Evolutionary conservation across 2,329 filamentous ascomycete species (phyloP).

Genomic region (Penicillium sp.): DNA sequence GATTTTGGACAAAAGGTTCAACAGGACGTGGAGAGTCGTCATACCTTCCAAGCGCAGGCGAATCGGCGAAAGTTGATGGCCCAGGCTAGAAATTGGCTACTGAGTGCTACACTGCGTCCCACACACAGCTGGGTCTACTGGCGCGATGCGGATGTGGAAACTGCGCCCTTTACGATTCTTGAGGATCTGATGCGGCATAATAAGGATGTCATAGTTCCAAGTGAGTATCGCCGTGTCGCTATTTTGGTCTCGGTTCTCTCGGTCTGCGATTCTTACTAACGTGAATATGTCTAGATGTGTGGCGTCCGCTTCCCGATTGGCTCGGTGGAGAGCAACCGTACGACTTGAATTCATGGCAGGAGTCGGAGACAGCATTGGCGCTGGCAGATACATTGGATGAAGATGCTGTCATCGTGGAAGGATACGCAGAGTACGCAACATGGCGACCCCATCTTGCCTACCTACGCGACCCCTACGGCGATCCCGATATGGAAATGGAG

Average conservation of each 20-base stretch:
- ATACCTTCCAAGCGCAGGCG: slow-evolving; percentile 95
- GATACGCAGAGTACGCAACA: slow-evolving; percentile 97
- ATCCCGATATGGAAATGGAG: slow-evolving; percentile 99
- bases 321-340: slow-evolving; percentile 97
- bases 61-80: slow-evolving; percentile 95
- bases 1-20: slow-evolving; percentile 98
- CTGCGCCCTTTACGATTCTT: slow-evolving; percentile 91
- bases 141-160: slow-evolving; percentile 98
- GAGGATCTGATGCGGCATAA: slow-evolving; percentile 99
- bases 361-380: slow-evolving; percentile 92
- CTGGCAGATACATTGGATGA: slow-evolving; percentile 94
- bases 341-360: slow-evolving; percentile 98
- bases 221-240: slow-evolving; percentile 58
- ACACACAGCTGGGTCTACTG: slow-evolving; percentile 99
- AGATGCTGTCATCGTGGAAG: slow-evolving; percentile 97
- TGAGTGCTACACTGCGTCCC: slow-evolving; percentile 87
- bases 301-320: slow-evolving; percentile 98
- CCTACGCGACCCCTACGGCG: slow-evolving; percentile 91
- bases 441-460: slow-evolving; percentile 98
- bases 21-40: slow-evolving; percentile 94
- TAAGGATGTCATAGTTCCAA: slow-evolving; percentile 97
- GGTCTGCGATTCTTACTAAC: neutral
- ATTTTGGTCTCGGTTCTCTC: slow-evolving; percentile 9
- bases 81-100: slow-evolving; percentile 92
- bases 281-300: slow-evolving; percentile 68